Conservation (phyloP, 257 asterid genomes). For the Fraxinus excelsior region DNA sequence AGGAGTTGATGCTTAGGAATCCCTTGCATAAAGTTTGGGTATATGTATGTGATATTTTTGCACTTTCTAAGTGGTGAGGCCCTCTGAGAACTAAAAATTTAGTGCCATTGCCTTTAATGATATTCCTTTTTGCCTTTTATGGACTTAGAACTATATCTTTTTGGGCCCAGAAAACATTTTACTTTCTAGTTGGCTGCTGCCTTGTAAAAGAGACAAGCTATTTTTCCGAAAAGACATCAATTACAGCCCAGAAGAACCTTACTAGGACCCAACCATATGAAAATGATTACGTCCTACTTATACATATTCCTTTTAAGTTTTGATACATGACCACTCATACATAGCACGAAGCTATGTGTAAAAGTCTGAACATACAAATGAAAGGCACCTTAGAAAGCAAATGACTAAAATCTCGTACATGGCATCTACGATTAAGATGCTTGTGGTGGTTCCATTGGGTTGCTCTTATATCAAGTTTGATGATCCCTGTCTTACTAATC, state of each 20-base stretch:
- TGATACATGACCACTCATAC: conserved; percentile 19
- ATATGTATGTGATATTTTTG: conserved; percentile 25
- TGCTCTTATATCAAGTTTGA: not conserved
- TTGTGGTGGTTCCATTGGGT: not conserved
- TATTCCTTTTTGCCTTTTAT: conserved; percentile 27
- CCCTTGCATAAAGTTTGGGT: conserved; percentile 56
- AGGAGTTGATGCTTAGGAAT: conserved; percentile 50
- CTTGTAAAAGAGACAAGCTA: conserved; percentile 31
- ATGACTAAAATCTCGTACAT: conserved; percentile 23
- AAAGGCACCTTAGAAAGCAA: conserved; percentile 7
- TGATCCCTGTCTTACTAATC: not conserved
- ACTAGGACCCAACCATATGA: conserved; percentile 39
- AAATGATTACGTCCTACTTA: conserved; percentile 19
- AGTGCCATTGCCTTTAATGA: conserved; percentile 40
- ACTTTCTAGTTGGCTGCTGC: conserved; percentile 32
- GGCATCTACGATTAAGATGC: conserved; percentile 1
- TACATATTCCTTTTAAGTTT: conserved; percentile 19
- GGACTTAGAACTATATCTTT: conserved; percentile 25
- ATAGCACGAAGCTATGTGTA: conserved; percentile 11
- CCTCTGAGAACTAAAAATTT: conserved; percentile 40
- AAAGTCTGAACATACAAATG: conserved; percentile 17
- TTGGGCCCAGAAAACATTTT: conserved; percentile 41
- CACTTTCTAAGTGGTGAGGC: conserved; percentile 36
- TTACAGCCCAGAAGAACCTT: conserved; percentile 39
- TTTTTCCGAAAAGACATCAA: conserved; percentile 33